These are phyloP conservation scores for Kodamaea leandrae DNA, from an alignment of 805 yeast genomes.

Conservation along the genomic window DNA sequence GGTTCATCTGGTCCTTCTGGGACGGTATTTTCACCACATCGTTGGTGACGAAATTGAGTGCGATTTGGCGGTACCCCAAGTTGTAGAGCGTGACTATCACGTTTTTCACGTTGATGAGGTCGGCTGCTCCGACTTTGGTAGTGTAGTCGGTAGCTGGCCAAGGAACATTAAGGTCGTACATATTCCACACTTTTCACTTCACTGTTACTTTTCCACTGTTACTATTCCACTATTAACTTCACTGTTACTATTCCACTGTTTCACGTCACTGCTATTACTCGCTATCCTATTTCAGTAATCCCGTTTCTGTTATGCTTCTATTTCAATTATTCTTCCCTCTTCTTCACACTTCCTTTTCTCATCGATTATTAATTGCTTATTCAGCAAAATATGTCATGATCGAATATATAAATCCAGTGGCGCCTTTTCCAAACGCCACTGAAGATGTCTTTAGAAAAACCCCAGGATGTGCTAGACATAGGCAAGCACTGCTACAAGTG, in stretches of 20 bases:
- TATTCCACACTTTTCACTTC: no score
- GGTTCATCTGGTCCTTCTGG: conserved; percentile 44
- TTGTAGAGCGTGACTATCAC: conserved; percentile 52
- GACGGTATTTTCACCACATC: conserved; percentile 54
- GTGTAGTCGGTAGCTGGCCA: conserved; percentile 62
- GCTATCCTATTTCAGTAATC: no score
- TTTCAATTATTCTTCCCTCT: not conserved
- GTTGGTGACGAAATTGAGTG: conserved; percentile 61
- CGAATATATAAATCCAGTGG: no score
- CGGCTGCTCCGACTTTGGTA: conserved; percentile 38
- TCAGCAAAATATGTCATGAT: not conserved
- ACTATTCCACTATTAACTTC: no score
- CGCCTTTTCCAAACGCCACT: not conserved
- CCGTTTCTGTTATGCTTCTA: no score
- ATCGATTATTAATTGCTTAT: not conserved
- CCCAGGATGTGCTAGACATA: conserved; percentile 38
- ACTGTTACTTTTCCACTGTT: no score
- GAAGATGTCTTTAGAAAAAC: conserved; percentile 9
- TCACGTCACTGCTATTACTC: no score
- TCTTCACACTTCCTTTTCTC: no score
- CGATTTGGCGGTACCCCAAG: conserved; percentile 74
- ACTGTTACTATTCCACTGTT: no score
- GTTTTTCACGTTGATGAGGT: conserved; percentile 45
- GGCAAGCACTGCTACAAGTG: conserved; percentile 59
- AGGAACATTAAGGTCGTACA: conserved; percentile 65